Percentiles rank a stretch among this genome's conserved stretches.
phyloP scores from a whole-genome alignment of 352 stramenopile genomes.

The Phytophthora pisi region DNA sequence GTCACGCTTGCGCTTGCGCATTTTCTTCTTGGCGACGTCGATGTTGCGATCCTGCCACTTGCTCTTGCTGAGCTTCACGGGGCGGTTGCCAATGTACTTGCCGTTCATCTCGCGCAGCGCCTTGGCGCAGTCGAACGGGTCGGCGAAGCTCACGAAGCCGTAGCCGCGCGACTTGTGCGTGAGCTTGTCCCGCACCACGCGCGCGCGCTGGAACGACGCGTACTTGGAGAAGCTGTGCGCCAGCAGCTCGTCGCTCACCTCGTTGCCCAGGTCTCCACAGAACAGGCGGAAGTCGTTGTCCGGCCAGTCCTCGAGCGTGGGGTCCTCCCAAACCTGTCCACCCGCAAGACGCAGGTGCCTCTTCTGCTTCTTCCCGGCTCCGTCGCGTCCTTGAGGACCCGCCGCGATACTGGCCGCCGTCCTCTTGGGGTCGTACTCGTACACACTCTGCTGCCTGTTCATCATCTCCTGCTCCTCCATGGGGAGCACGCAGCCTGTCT shows the following conservation, averaged over 20 bases:
- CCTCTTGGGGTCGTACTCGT: conserved; percentile 77
- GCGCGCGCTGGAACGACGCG: conserved; percentile 78
- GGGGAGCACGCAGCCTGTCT: conserved; percentile 65
- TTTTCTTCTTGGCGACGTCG: conserved; percentile 90
- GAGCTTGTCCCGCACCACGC: conserved; percentile 84
- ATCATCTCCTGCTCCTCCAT: conserved; percentile 80
- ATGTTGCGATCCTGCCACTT: conserved; percentile 96
- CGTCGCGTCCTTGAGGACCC: conserved; percentile 3
- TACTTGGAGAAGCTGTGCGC: conserved; percentile 79
- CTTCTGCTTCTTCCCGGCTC: conserved; percentile 43
- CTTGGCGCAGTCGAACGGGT: conserved; percentile 94
- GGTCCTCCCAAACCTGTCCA: conserved; percentile 93
- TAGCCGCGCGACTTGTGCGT: conserved; percentile 93
- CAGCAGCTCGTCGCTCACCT: conserved; percentile 91
- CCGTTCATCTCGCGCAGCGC: conserved; percentile 97
- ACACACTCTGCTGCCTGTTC: conserved; percentile 86
- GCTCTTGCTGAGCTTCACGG: conserved; percentile 95
- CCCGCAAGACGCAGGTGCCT: conserved; percentile 69
- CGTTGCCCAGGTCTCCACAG: conserved; percentile 94
- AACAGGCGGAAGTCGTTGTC: conserved; percentile 97
- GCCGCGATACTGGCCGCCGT: conserved; percentile 39
- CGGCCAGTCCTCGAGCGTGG: conserved; percentile 93
- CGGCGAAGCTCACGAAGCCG: conserved; percentile 95
- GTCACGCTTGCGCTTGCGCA: conserved; percentile 80
- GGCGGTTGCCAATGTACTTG: conserved; percentile 94